A percentile compares a stretch with the other conserved stretches of the same genome.
These are phyloP conservation scores for Penicillium argentinense DNA, from an alignment of 495 filamentous ascomycete genomes.

Conservation along the genomic window DNA sequence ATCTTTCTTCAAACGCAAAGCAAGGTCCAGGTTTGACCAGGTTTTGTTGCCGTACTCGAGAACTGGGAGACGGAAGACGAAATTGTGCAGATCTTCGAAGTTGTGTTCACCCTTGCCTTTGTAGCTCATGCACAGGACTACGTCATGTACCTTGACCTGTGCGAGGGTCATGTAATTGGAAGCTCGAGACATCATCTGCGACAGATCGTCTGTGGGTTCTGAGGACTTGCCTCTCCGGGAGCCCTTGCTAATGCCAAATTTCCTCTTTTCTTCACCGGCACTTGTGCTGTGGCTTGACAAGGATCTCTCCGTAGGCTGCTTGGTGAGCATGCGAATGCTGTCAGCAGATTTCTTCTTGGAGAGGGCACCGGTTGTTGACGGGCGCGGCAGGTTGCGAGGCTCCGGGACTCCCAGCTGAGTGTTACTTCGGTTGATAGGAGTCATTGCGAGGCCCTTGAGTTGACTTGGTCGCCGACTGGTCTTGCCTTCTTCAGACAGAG, in stretches of 20 bases:
- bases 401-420: constrained; percentile 43
- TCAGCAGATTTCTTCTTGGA: constrained; percentile 68
- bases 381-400: constrained; percentile 23
- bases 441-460: constrained; percentile 49
- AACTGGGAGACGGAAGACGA: constrained; percentile 92
- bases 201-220: constrained; percentile 81
- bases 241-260: constrained; percentile 53
- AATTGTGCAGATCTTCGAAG: constrained; percentile 92
- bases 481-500: constrained; percentile 53
- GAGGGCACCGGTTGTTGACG: constrained; percentile 33
- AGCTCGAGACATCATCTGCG: constrained; percentile 94
- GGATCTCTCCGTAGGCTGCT: constrained; percentile 48
- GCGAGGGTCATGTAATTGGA: constrained; percentile 97
- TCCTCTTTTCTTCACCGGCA: constrained; percentile 57
- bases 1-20: constrained; percentile 86
- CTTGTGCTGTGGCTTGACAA: constrained; percentile 48
- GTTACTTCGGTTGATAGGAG: constrained; percentile 36
- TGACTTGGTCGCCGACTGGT: constrained; percentile 31
- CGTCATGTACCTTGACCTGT: constrained; percentile 90
- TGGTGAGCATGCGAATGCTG: constrained; percentile 55
- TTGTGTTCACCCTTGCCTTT: constrained; percentile 96
- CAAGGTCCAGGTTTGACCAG: constrained; percentile 96
- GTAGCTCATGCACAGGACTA: constrained; percentile 93
- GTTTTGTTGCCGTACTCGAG: constrained; percentile 98
- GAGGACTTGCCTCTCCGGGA: constrained; percentile 50